Evolutionary conservation across 2,329 filamentous ascomycete species (phyloP).

Genomic region (Claviceps monticola): DNA sequence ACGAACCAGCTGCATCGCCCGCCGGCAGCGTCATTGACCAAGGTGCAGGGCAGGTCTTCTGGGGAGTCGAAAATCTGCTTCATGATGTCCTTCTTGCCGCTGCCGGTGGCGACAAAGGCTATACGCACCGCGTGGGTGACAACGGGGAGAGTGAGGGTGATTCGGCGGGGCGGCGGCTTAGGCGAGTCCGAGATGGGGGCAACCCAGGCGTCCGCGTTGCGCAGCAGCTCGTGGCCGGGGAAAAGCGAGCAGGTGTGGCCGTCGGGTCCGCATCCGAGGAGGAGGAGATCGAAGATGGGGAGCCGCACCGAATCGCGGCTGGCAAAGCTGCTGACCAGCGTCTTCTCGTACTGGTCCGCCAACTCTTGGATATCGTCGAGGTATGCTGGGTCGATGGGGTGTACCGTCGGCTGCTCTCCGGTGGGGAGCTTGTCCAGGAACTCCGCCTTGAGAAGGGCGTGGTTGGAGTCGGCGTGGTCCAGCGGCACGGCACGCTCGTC

Average conservation of each 20-base stretch:
- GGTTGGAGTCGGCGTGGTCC: constrained; percentile 89
- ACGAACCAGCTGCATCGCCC: constrained; percentile 94
- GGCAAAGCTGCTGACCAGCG: constrained; percentile 73
- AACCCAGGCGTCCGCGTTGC: constrained; percentile 84
- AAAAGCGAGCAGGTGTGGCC: constrained; percentile 97
- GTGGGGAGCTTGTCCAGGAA: constrained; percentile 76
- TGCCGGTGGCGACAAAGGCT: constrained; percentile 84
- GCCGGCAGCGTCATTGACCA: constrained; percentile 73
- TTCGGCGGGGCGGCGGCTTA: constrained; percentile 81
- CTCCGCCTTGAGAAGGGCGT: constrained; percentile 73
- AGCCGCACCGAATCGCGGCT: constrained; percentile 86
- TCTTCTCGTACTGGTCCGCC: constrained; percentile 86
- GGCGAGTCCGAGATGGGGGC: constrained; percentile 84
- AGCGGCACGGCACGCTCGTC: constrained; percentile 92
- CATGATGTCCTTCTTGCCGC: constrained; percentile 79
- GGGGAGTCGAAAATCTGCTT: constrained; percentile 81
- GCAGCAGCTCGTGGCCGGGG: constrained; percentile 73
- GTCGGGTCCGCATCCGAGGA: constrained; percentile 88
- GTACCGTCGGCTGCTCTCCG: constrained; percentile 53
- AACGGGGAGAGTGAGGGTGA: constrained; percentile 85
- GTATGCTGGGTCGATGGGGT: constrained; percentile 54
- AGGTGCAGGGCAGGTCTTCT: constrained; percentile 60
- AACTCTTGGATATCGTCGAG: constrained; percentile 78
- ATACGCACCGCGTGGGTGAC: constrained; percentile 76
- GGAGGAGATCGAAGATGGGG: constrained; percentile 85